Conservation (phyloP, 2,329 filamentous ascomycete genomes). For the Macrophomina pseudophaseolina region DNA sequence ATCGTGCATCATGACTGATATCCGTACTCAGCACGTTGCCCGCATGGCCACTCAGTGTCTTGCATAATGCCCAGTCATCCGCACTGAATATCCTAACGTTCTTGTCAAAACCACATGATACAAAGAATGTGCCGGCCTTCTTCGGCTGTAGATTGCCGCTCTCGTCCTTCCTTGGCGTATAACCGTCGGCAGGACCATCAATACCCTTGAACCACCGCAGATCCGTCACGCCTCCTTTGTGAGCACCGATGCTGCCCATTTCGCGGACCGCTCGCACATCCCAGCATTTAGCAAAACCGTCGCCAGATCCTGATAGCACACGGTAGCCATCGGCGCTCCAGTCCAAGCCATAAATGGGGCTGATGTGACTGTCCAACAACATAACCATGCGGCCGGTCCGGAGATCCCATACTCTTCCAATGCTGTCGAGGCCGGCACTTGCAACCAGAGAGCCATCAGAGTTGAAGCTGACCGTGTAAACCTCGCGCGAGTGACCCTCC, state of each 20-base stretch:
- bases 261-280: slow-evolving; percentile 88
- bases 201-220: slow-evolving; percentile 90
- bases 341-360: slow-evolving; percentile 90
- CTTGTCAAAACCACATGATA: slow-evolving; percentile 89
- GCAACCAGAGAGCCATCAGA: slow-evolving; percentile 87
- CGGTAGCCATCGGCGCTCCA: slow-evolving; percentile 92
- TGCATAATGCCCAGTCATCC: slow-evolving; percentile 92
- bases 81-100: slow-evolving; percentile 95
- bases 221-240: slow-evolving; percentile 89
- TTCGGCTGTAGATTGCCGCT: slow-evolving; percentile 71
- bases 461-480: slow-evolving; percentile 90
- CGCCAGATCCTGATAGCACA: slow-evolving; percentile 89
- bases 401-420: slow-evolving; percentile 94
- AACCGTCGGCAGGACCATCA: slow-evolving; percentile 72
- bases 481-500: slow-evolving; percentile 92
- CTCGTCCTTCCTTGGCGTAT: slow-evolving; percentile 65
- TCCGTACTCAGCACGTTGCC: slow-evolving; percentile 92
- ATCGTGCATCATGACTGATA: slow-evolving; percentile 81
- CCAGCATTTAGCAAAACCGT: slow-evolving; percentile 98
- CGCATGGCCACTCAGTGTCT: slow-evolving; percentile 86
- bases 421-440: slow-evolving; percentile 91
- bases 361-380: slow-evolving; percentile 91
- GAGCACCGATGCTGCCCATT: slow-evolving; percentile 84
- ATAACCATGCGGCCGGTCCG: slow-evolving; percentile 92
- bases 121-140: slow-evolving; percentile 89